phyloP scores from a whole-genome alignment of 2,329 filamentous ascomycete genomes.

The Talaromyces verruculosus region DNA sequence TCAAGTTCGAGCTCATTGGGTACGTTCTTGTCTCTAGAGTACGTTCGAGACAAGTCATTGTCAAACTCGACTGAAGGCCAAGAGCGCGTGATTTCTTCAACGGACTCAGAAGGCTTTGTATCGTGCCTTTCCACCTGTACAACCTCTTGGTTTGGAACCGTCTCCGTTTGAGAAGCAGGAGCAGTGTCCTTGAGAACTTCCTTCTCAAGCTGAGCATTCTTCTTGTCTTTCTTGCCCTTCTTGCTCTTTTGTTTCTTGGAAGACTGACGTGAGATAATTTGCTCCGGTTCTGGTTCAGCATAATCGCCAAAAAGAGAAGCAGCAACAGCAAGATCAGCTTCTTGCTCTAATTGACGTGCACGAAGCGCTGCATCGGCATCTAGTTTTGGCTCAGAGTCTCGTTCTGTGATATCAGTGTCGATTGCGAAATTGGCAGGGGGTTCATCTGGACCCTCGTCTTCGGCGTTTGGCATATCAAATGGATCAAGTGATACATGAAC shows the following conservation, averaged over 20 bases:
- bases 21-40: not conserved
- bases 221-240: slow-evolving; percentile 36
- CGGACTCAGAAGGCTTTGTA: not conserved
- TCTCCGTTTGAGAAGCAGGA: not conserved
- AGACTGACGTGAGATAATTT: slow-evolving; percentile 28
- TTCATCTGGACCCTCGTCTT: not conserved
- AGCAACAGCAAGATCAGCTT: slow-evolving; percentile 23
- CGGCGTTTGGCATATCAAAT: slow-evolving; percentile 18
- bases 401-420: not conserved
- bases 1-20: not conserved
- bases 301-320: slow-evolving; percentile 15
- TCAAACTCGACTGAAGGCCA: slow-evolving; percentile 18
- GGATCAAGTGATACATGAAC: slow-evolving; percentile 22
- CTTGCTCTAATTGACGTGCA: slow-evolving; percentile 17
- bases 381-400: not conserved
- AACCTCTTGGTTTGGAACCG: not conserved
- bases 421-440: slow-evolving; percentile 2
- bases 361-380: slow-evolving; percentile 18
- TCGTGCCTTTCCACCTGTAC: not conserved
- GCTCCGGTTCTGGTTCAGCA: slow-evolving; percentile 14
- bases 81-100: slow-evolving; percentile 1
- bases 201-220: slow-evolving; percentile 13
- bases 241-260: slow-evolving; percentile 45
- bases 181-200: not conserved
- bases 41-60: not conserved